Base-by-base conservation (phyloP, 805 yeast genomes). In the Candida hispaniensis region DNA sequence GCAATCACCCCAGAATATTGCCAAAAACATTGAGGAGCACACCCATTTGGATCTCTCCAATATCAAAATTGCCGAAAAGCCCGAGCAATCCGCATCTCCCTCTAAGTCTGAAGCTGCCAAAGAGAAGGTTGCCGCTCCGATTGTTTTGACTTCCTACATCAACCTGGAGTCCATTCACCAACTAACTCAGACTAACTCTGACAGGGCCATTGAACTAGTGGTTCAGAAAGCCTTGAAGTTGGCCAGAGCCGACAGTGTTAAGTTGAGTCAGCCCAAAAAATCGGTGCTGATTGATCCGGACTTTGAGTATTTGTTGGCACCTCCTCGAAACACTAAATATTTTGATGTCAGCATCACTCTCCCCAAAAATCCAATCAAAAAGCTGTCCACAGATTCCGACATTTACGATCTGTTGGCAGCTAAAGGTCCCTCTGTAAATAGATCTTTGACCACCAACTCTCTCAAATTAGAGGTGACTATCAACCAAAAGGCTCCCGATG, bases 1-100 rank as follows among this genome's bases (percentile, higher is more conserved):
- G 22, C 73, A 69, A 6, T 59, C 76, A 5, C 73, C 74, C 14
- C 48, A 57, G 12, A 54, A 59, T 13, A 64, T 86, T 40, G 63
- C 79, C 5, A 59, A 69, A 18, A 38, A 61, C 52, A 59, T 86
- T 44, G 63, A 70, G 39, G 55, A 64, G 15, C 65, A 67, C 41
- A 67, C 71, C 41, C 76, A 71, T 47, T 61, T 86, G 43, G 94
- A 86, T 52, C 63, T 85, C 40, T 69, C 83, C 25, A 73, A 79
- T 55, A 73, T 86, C 42, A 50, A 52, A 26, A 30, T 44, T 9
- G 38, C 13, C 11, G 20, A 33, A 24, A 11, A 8, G 18, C 20
- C 18, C 4, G 29, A 14, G 8, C 4, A 7, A 6, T 3, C 22
- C 8, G 17, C 7, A 1, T 7, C 14, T 12, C 6, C 14, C 26